Conservation (phyloP, 1,284 basidiomycete genomes). For the Fomitopsis betulina region DNA sequence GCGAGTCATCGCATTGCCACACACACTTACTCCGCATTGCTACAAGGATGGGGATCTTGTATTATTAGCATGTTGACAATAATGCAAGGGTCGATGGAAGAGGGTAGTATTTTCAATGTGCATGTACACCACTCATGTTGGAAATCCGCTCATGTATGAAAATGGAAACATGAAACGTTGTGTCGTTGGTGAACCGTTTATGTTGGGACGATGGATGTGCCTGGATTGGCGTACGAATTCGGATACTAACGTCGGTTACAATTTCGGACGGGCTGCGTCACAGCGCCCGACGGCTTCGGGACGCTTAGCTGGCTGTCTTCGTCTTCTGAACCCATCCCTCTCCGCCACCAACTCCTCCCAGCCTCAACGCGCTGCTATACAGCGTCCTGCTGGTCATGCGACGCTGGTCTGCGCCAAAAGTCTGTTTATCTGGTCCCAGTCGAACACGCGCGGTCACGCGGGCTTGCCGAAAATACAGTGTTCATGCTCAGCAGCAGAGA, state of each 20-base stretch:
- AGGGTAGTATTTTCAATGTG: too few species aligned
- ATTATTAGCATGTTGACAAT: not conserved
- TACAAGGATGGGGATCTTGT: not conserved
- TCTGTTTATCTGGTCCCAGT: conserved; percentile 20
- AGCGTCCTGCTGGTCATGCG: conserved; percentile 31
- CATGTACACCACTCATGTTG: too few species aligned
- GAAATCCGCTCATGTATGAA: too few species aligned
- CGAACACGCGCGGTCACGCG: conserved; percentile 21
- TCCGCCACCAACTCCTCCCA: not conserved
- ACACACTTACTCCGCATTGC: not conserved
- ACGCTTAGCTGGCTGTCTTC: not conserved
- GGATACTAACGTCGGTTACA: not conserved
- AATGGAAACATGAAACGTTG: too few species aligned
- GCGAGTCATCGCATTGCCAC: not conserved
- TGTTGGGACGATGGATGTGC: not conserved
- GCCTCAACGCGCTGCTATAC: conserved; percentile 5
- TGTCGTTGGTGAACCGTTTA: not conserved
- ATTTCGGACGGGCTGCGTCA: conserved; percentile 3
- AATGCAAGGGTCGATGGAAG: too few species aligned
- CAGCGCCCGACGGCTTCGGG: conserved; percentile 3
- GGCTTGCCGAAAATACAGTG: conserved; percentile 25
- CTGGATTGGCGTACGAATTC: not conserved
- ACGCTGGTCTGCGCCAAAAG: conserved; percentile 28
- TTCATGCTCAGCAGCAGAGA: conserved; percentile 24
- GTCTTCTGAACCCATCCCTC: not conserved